phyloP scores from a whole-genome alignment of 768 basidiomycete genomes.

The Flagelloscypha sp. region DNA sequence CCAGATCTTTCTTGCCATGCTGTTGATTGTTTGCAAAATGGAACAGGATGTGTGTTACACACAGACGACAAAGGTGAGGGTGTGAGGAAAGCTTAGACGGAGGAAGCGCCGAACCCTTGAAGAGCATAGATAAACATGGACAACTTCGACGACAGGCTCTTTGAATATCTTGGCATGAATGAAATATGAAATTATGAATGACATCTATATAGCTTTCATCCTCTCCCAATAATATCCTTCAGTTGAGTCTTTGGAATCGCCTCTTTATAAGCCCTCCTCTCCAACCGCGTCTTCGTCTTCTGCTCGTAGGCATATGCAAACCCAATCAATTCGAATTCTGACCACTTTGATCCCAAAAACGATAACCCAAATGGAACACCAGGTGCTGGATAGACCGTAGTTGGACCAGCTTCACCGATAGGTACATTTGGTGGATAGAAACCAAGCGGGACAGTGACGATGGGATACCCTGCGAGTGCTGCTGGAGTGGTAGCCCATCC shows the following conservation, averaged over 20 bases:
- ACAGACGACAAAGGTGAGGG: too few species aligned
- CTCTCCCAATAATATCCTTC: constrained; percentile 25
- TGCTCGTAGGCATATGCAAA: constrained; percentile 42
- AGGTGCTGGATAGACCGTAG: constrained; percentile 22
- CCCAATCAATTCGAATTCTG: constrained; percentile 33
- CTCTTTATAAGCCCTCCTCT: constrained; percentile 24
- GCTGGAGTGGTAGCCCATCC: constrained; percentile 12
- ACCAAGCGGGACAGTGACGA: constrained; percentile 29
- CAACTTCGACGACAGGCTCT: too few species aligned
- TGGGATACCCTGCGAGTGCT: constrained; percentile 29
- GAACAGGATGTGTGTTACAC: too few species aligned
- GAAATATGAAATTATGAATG: too few species aligned
- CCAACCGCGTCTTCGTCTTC: constrained; percentile 30
- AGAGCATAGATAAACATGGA: too few species aligned
- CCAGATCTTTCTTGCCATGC: too few species aligned
- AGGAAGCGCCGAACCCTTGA: too few species aligned
- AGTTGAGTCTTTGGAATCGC: constrained; percentile 37
- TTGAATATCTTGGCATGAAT: too few species aligned
- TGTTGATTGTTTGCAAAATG: too few species aligned
- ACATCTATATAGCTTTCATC: too few species aligned
- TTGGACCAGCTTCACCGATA: constrained; percentile 16
- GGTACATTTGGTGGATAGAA: constrained; percentile 25
- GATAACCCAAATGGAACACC: constrained; percentile 33
- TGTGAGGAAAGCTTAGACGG: too few species aligned
- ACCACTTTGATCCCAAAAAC: constrained; percentile 38